phyloP scores from a whole-genome alignment of 345 rosid species.

The Melastoma malabathricum region DNA sequence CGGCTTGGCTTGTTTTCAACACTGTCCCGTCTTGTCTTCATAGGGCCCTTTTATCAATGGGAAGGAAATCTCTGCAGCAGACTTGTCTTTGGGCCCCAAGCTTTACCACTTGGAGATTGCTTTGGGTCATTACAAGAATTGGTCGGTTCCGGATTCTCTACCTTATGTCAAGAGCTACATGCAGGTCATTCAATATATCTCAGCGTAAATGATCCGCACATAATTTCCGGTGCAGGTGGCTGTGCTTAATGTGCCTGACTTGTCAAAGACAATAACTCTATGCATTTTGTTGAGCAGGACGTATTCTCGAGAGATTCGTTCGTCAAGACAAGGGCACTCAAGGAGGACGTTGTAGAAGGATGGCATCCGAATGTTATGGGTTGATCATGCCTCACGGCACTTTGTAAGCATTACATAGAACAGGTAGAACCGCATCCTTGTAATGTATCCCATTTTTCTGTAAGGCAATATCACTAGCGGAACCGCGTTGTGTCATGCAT shows the following conservation, averaged over 20 bases:
- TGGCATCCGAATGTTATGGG: conserved; percentile 87
- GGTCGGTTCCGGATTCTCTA: conserved; percentile 81
- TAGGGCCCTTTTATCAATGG: conserved; percentile 88
- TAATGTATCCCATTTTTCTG: too few relatives aligned
- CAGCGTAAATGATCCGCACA: too few relatives aligned
- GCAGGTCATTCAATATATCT: conserved; percentile 32
- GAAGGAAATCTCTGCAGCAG: conserved; percentile 72
- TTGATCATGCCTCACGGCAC: conserved; percentile 9
- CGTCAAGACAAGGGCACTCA: conserved; percentile 48
- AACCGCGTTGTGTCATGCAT: too few relatives aligned
- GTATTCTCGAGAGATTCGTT: conserved; percentile 73
- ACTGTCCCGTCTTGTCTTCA: not conserved
- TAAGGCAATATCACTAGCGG: too few relatives aligned
- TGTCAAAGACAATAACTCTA: not conserved
- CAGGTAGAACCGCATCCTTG: too few relatives aligned
- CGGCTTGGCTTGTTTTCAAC: too few relatives aligned
- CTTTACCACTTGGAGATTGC: conserved; percentile 75
- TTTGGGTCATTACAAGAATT: conserved; percentile 69
- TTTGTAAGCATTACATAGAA: not conserved
- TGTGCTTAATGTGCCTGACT: not conserved
- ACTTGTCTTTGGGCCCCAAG: conserved; percentile 72
- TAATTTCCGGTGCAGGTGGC: too few relatives aligned
- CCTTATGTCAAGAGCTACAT: conserved; percentile 50
- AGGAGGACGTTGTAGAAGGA: conserved; percentile 75
- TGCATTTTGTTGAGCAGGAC: conserved; percentile 19